These are phyloP conservation scores for Plasmodium vivax DNA, from an alignment of 169 alveolate species.

Conservation along the genomic window DNA sequence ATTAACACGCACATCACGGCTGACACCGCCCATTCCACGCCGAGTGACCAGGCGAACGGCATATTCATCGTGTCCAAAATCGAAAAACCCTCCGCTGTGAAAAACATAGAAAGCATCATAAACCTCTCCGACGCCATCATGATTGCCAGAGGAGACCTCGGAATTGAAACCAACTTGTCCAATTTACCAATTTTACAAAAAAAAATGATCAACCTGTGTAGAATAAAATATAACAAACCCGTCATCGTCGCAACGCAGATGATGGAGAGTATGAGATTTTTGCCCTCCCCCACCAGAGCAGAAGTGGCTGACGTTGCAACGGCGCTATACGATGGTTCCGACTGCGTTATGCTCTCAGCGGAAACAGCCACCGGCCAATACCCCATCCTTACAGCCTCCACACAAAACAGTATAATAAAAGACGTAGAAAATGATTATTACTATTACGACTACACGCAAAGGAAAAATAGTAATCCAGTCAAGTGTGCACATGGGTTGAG, in stretches of 20 bases:
- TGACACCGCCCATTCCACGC: too few relatives aligned
- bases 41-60: constrained; percentile 78
- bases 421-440: constrained; percentile 81
- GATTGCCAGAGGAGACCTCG: constrained; percentile 99
- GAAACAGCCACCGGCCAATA: constrained; percentile 88
- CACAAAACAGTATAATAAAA: constrained; percentile 79
- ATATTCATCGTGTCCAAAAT: constrained; percentile 93
- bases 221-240: constrained; percentile 92
- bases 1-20: too few relatives aligned
- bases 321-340: constrained; percentile 97
- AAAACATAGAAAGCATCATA: constrained; percentile 92
- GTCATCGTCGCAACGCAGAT: constrained; percentile 97
- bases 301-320: constrained; percentile 98
- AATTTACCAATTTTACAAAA: constrained; percentile 93
- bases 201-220: constrained; percentile 85
- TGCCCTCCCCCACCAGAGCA: constrained; percentile 98
- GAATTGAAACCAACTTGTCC: constrained; percentile 96
- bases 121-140: constrained; percentile 95
- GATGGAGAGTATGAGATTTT: constrained; percentile 95
- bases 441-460: constrained; percentile 75
- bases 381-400: constrained; percentile 82
- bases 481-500: background rate
- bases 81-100: constrained; percentile 95
- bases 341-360: constrained; percentile 94
- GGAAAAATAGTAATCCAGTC: constrained; percentile 54